phyloP scores from a whole-genome alignment of 306 rosid genomes.

The Vigna mungo region DNA sequence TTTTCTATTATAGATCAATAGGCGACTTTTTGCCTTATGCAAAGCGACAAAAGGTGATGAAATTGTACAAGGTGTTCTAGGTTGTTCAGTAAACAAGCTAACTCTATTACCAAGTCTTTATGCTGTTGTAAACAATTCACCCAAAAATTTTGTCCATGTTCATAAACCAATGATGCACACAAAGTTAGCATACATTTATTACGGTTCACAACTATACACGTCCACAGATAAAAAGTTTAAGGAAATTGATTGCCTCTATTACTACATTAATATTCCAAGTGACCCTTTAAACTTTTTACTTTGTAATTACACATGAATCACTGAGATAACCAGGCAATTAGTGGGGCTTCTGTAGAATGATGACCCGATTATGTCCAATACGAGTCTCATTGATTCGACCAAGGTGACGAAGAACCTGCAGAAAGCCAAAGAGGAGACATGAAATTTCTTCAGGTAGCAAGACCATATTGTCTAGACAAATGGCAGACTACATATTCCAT shows the following conservation, averaged over 20 bases:
- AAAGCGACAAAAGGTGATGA: background rate
- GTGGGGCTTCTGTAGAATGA: constrained; percentile 72
- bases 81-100: background rate
- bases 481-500: background rate
- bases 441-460: background rate
- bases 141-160: background rate
- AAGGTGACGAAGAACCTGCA: constrained; percentile 95
- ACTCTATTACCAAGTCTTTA: background rate
- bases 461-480: background rate
- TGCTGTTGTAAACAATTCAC: background rate
- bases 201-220: background rate
- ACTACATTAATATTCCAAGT: background rate
- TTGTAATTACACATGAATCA: background rate
- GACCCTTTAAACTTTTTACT: background rate
- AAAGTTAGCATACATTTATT: background rate
- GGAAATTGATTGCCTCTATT: constrained; percentile 1
- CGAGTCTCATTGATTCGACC: constrained; percentile 90
- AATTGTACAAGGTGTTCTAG: background rate
- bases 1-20: background rate
- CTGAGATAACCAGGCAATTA: constrained; percentile 30
- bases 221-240: constrained; percentile 2
- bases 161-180: background rate
- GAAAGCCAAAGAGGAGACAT: constrained; percentile 16
- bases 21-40: too few species aligned
- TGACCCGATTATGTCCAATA: constrained; percentile 80